Base-by-base conservation (phyloP, 2,329 filamentous ascomycete species). In the Ascomycota sp. region DNA sequence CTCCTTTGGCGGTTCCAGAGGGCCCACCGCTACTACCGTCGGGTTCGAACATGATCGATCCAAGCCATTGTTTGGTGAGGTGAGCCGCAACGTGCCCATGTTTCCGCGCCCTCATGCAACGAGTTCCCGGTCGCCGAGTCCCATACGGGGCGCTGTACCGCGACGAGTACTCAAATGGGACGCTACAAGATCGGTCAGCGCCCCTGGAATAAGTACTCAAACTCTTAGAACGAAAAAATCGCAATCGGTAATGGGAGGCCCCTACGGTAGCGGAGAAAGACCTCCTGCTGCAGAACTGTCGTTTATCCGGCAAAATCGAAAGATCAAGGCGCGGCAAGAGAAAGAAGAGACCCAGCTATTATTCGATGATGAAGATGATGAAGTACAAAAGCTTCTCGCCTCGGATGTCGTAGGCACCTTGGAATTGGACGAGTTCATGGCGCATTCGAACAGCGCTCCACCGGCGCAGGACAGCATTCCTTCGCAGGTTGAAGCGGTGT, bases 101-200 rank as follows among this genome's bases (percentile, higher is more conserved):
- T 66, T 78, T 36, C 56, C 68, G 8, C 67, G 65, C 27, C 58
- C 66, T 21, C 60, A 51, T 27, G 57, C 55, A 13, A 56, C 59
- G n/a, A 74, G 68, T 41, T 74, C 76, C 32, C 68, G 76, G 27
- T 81, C 77, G 8, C 76, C 78, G 2, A 83, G 77, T 41, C 77
- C 78, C 1, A 55, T 79, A 24, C 68, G 76, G 27, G 58, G 62
- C 34, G 62, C 67, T 29, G 53, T 71, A 25, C 68, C 70, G 26
- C 51, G 56, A 38, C 58, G 62, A 42, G 44, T 65, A 25, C 43
- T 61, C 6, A 53, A 61, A 35, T 53, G 58, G 16, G 68, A 73
- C 25, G 51, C 57, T 2, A 54, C 57, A 9, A 61, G 70, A 34
- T 73, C 70, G 2, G 64, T 72, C 29, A 73, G 68, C 45, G 66